Percentiles rank a stretch among this genome's conserved stretches.
Evolutionary conservation across 2,329 filamentous ascomycete genomes (phyloP).

Genomic region (Hymenoscyphus linearis): DNA sequence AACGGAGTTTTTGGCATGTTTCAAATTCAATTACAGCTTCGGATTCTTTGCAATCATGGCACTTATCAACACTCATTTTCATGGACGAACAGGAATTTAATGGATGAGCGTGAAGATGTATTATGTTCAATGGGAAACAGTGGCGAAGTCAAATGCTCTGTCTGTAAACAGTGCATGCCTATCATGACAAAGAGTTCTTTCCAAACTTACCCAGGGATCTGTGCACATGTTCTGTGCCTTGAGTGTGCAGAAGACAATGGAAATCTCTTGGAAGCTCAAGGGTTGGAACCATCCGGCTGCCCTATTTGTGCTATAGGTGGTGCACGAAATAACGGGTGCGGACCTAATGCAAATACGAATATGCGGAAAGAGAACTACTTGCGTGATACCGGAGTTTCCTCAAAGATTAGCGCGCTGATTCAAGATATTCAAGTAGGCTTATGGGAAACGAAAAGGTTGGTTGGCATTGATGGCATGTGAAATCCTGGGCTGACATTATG

Average conservation of each 20-base stretch:
- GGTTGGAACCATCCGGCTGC: background rate
- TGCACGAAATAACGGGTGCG: background rate
- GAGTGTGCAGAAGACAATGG: background rate
- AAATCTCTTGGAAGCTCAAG: background rate
- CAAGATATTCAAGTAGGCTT: background rate
- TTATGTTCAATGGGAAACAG: background rate
- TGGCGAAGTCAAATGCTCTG: background rate
- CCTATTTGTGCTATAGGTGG: background rate
- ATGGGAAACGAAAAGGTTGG: background rate
- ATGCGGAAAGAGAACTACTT: background rate
- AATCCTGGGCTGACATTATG: slow-evolving; percentile 31
- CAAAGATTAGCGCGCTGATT: background rate
- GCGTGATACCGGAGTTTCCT: background rate
- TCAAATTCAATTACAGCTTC: slow-evolving; percentile 14
- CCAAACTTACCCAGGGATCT: background rate
- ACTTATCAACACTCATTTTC: slow-evolving; percentile 3
- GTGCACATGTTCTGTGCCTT: background rate
- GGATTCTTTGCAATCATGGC: slow-evolving; percentile 17
- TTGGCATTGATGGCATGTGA: background rate
- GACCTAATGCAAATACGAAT: background rate
- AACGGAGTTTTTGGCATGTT: slow-evolving; percentile 15
- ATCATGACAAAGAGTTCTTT: background rate
- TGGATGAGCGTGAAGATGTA: background rate
- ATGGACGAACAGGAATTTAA: background rate
- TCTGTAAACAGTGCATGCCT: background rate